Evolutionary conservation across 768 basidiomycete species (phyloP), one percentile per base, ranked within the genome.

Genomic region (Leccinum subgranulosum): DNA sequence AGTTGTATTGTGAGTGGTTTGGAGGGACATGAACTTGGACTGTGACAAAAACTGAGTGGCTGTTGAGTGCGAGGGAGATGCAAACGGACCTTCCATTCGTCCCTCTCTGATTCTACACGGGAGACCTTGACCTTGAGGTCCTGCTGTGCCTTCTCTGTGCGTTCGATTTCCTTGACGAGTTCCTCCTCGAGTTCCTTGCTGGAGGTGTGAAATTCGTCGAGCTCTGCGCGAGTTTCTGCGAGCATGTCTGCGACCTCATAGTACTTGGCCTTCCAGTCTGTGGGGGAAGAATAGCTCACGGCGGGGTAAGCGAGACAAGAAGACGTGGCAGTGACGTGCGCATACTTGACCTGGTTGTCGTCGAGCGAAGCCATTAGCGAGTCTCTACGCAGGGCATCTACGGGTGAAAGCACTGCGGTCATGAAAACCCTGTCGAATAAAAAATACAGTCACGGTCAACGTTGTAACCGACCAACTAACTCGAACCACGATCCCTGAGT

Each of bases 101-200:
- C 93, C 61, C 86, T 81, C 69, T 94, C 93, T 39, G 73, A 73
- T 67, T 92, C 89, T 49, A 88, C 81, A 64, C 80, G 84, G 31
- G 81, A 77, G 28, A 83, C 85, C 73, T 87, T 92, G 64, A 84
- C 79, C 75, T 80, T 85, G 33, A 92, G 81, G 23, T 92, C 92
- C 69, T 86, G 84, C 69, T 93, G 90, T 1, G 88, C 80, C 73
- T 86, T 89, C 76, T 95, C 92, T 41, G 92, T 90, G 54, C 88
- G 80, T 68, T 91, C 90, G 56, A 98, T 77, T 71, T 98, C 96
- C 60, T 82, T 82, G 79, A 95, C 94, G 63, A 98, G 76, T 74
- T 98, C 96, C 56, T 93, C 90, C 75, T 96, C 94, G 34, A 96
- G 83, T 63, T 95, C 93, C 74, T 90, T 92, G 77, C 90, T 88